Base-by-base conservation (phyloP, 2,329 filamentous ascomycete genomes). In the Fusarium mangiferae region DNA sequence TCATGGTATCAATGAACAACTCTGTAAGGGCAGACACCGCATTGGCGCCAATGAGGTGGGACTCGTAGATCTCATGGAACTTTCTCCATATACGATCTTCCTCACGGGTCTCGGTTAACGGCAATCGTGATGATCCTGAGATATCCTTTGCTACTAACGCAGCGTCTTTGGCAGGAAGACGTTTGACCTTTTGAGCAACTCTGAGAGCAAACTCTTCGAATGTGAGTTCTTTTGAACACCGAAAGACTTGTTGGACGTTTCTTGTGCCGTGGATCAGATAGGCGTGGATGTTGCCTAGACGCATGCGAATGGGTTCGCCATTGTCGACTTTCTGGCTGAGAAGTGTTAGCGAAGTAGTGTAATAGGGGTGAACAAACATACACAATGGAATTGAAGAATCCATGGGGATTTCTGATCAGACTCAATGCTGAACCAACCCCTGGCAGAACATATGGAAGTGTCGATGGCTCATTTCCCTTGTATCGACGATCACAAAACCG, bases 101-200 rank as follows among this genome's bases (percentile, higher is more conserved):
- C 26, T 75, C 64, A 4, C 54, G 62, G 15, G 65, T 68, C 33
- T 76, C 67, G 2, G 62, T 68, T 18, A 77, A 44, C 3, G 75
- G 68, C 1, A 68, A 15, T 11, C 73, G 42, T 24, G 73, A 75
- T 1, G 75, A 76, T 18, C 75, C 75, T 4, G 75, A 77, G 3
- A 72, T 45, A 35, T 77, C 75, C 28, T 72, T 74, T 22, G 70
- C 66, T 12, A 75, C 66, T 7, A 77, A 36, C 2, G 60, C 62
- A 30, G 68, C 70, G 17, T 77, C 74, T 14, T 54, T 66, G 0
- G 62, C 35, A 1, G 75, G 75, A 7, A 77, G 65, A 7, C 75
- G 72, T 15, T 76, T 77, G 20, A 77, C 75, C 20, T 76, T 76
- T n/a, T 75, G 74, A 22, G 74, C 75, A 9, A 77, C 75, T 1